Conservation (phyloP, 257 asterid species). For the Solanum paucissectum region DNA sequence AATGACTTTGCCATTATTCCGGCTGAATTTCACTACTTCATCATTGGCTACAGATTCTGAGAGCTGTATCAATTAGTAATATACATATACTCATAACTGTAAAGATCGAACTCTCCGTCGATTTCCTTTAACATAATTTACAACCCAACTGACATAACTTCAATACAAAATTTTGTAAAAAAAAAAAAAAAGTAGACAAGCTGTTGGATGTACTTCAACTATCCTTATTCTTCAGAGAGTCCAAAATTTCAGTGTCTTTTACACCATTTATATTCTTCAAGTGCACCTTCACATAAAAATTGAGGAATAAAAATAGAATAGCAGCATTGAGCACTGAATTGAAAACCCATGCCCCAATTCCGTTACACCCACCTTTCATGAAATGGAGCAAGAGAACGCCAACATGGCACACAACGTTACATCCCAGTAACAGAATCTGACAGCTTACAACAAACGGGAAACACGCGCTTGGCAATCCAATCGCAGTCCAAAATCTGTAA, state of each 20-base stretch:
- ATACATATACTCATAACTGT: not conserved
- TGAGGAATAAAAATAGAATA: conserved; percentile 46
- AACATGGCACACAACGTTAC: conserved; percentile 62
- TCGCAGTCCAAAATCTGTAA: conserved; percentile 85
- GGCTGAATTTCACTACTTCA: not conserved
- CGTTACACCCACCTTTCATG: conserved; percentile 78
- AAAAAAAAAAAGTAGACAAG: not conserved
- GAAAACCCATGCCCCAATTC: conserved; percentile 82
- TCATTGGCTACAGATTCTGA: not conserved
- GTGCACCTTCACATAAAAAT: conserved; percentile 50
- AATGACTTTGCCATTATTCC: not conserved
- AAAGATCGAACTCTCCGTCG: not conserved
- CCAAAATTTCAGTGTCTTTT: not conserved
- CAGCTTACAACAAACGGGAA: conserved; percentile 66
- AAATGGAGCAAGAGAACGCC: conserved; percentile 60
- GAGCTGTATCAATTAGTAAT: not conserved
- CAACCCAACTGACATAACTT: not conserved
- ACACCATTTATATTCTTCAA: conserved; percentile 4
- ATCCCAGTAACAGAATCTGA: conserved; percentile 46
- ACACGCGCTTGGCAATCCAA: conserved; percentile 67
- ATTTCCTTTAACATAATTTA: not conserved
- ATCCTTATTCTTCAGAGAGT: not conserved
- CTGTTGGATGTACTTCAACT: not conserved
- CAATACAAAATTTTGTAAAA: not conserved
- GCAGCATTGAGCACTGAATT: conserved; percentile 73